These are phyloP conservation scores for Cinnamomum micranthum DNA, from an alignment of 164 flowering plant genomes.

Conservation along the genomic window DNA sequence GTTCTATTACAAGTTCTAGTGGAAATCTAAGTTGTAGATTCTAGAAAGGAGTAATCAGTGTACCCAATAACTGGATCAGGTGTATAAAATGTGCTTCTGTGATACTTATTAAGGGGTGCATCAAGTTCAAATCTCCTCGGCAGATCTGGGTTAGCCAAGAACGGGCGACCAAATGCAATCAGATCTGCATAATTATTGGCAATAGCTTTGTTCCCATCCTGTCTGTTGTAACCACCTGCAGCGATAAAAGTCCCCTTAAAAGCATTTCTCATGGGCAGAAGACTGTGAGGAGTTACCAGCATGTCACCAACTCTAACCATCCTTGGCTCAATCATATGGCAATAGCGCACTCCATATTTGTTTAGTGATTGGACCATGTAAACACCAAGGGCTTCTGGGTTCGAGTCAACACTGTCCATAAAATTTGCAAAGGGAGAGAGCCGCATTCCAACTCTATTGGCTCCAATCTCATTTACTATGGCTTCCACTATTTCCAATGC, in stretches of 20 bases:
- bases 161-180: slow-evolving; percentile 17
- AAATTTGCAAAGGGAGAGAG: slow-evolving; percentile 19
- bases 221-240: slow-evolving; percentile 16
- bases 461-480: slow-evolving; percentile 20
- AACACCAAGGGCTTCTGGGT: slow-evolving; percentile 21
- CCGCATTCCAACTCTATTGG: slow-evolving; percentile 20
- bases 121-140: slow-evolving; percentile 15
- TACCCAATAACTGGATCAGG: slow-evolving; percentile 24
- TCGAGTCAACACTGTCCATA: slow-evolving; percentile 14
- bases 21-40: too few species aligned
- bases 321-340: slow-evolving; percentile 24
- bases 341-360: slow-evolving; percentile 11
- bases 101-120: slow-evolving; percentile 24
- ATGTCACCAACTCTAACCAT: slow-evolving; percentile 2
- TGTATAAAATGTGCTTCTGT: slow-evolving; percentile 17
- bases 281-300: slow-evolving; percentile 11
- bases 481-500: slow-evolving; percentile 21
- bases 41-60: slow-evolving; percentile 23
- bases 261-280: slow-evolving; percentile 17
- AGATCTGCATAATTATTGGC: slow-evolving; percentile 15
- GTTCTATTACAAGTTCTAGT: too few species aligned
- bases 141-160: slow-evolving; percentile 26
- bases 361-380: slow-evolving; percentile 19
- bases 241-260: slow-evolving; percentile 22
- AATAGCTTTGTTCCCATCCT: slow-evolving; percentile 22